These are phyloP conservation scores for Rhynchospora breviuscula DNA, from an alignment of 176 grass and related monocot species.

Conservation along the genomic window DNA sequence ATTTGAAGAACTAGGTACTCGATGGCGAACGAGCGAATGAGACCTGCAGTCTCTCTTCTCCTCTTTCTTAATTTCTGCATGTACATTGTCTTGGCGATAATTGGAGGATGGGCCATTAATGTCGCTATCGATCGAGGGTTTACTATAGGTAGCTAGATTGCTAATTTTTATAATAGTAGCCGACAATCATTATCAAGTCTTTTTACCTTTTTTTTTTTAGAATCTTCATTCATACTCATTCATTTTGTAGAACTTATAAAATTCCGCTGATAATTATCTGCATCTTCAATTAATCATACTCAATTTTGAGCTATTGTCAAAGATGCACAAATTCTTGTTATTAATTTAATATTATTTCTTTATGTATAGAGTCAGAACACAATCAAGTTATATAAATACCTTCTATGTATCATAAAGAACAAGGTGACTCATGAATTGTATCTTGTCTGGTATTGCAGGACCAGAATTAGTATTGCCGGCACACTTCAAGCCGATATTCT, in stretches of 20 bases:
- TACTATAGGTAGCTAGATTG: conserved; percentile 49
- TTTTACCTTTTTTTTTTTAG: background rate
- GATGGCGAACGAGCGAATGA: conserved; percentile 46
- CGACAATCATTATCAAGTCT: background rate
- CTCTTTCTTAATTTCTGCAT: conserved; percentile 68
- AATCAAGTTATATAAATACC: too few species aligned
- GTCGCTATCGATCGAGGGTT: conserved; percentile 58
- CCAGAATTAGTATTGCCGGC: conserved; percentile 60
- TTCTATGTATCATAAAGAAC: background rate
- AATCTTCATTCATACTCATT: background rate
- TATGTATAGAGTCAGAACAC: background rate
- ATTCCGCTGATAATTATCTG: background rate
- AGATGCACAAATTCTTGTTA: background rate
- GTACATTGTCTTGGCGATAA: conserved; percentile 54
- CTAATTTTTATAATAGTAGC: background rate
- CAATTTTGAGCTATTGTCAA: background rate
- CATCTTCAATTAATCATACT: background rate
- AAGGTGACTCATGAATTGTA: background rate
- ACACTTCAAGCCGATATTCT: conserved; percentile 77
- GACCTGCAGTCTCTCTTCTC: conserved; percentile 48
- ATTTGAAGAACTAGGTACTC: background rate
- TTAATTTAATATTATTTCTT: background rate
- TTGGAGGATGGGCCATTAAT: conserved; percentile 83
- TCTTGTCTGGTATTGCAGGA: conserved; percentile 24
- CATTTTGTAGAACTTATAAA: background rate